phyloP scores from a whole-genome alignment of 208 protist species.

The Crithidia thermophila region DNA sequence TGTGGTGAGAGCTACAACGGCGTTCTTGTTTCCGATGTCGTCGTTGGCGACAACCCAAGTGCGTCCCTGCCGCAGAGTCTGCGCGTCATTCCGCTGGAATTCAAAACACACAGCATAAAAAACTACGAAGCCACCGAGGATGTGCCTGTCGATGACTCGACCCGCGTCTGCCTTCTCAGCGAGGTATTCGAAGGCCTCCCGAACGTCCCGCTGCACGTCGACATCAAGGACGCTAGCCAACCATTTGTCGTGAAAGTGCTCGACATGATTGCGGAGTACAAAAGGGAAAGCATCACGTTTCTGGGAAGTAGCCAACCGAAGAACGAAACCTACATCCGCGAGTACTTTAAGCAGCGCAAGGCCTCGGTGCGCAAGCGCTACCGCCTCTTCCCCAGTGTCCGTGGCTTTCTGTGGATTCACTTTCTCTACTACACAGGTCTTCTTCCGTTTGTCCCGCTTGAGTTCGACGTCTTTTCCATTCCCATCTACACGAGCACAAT shows the following conservation, averaged over 20 bases:
- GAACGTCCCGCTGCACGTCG: conserved; percentile 63
- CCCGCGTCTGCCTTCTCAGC: conserved; percentile 61
- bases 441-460: conserved; percentile 54
- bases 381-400: conserved; percentile 53
- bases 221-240: conserved; percentile 66
- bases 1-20: conserved; percentile 45
- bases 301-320: conserved; percentile 64
- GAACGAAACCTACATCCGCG: conserved; percentile 51
- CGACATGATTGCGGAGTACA: conserved; percentile 63
- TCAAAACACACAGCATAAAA: conserved; percentile 36
- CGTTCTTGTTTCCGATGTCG: conserved; percentile 42
- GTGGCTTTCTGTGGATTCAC: conserved; percentile 51
- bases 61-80: conserved; percentile 57
- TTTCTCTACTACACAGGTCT: conserved; percentile 69
- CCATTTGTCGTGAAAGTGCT: conserved; percentile 55
- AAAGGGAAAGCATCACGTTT: conserved; percentile 56
- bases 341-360: conserved; percentile 49
- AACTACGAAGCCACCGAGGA: conserved; percentile 47
- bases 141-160: conserved; percentile 59
- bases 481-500: conserved; percentile 62
- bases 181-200: conserved; percentile 78
- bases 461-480: conserved; percentile 82
- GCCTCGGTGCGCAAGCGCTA: conserved; percentile 49
- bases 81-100: conserved; percentile 63
- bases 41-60: conserved; percentile 48